Evolutionary conservation across 1,139 yeast species (phyloP).

Genomic region (Taphrina betulina): DNA sequence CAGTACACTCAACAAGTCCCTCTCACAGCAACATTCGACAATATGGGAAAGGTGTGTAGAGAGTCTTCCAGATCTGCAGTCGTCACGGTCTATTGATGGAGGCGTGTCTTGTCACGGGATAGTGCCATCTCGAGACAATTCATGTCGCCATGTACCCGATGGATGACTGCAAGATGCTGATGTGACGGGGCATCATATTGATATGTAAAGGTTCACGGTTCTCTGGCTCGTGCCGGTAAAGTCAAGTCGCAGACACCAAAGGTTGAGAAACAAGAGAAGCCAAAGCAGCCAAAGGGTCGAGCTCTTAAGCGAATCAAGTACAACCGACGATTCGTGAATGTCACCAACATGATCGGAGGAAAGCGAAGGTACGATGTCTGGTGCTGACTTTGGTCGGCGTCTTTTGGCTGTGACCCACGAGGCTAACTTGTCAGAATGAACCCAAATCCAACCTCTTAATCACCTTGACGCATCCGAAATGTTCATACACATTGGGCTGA

Average conservation of each 20-base stretch:
- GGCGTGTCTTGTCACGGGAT: no score
- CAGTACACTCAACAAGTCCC: no score
- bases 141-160: no score
- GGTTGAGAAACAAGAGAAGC: slow-evolving; percentile 81
- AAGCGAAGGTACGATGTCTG: slow-evolving; percentile 74
- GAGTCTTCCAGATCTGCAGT: slow-evolving; percentile 28
- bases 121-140: no score
- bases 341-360: slow-evolving; percentile 88
- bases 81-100: no score
- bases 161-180: slow-evolving; percentile 24
- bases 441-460: slow-evolving; percentile 17
- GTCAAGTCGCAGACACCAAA: slow-evolving; percentile 98
- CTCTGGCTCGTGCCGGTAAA: slow-evolving; percentile 99
- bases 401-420: not conserved
- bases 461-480: no score
- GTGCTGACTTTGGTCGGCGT: not conserved
- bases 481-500: no score
- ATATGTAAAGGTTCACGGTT: slow-evolving; percentile 84
- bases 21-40: slow-evolving; percentile 27
- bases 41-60: slow-evolving; percentile 25
- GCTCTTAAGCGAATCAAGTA: slow-evolving; percentile 97
- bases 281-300: slow-evolving; percentile 78
- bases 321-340: slow-evolving; percentile 99
- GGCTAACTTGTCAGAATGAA: slow-evolving; percentile 10
- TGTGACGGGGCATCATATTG: slow-evolving; percentile 23